Conservation (phyloP, 257 asterid genomes). For the Nicotiana noctiflora region DNA sequence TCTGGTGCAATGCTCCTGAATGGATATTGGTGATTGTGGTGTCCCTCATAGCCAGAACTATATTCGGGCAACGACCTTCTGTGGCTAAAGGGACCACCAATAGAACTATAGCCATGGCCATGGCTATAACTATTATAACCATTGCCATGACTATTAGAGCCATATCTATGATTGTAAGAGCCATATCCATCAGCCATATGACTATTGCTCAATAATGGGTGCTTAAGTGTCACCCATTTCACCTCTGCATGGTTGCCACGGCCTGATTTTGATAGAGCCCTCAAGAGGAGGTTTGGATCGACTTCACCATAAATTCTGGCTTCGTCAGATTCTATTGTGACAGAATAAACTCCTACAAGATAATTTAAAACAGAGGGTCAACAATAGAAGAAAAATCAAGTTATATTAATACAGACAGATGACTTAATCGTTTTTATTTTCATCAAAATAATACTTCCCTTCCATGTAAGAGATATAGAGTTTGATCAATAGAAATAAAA, state of each 20-base stretch:
- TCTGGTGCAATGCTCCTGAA: background rate
- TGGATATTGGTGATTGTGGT: conserved; percentile 4
- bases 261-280: conserved; percentile 29
- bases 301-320: conserved; percentile 32
- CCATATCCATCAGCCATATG: background rate
- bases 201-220: conserved; percentile 20
- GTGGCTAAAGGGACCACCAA: conserved; percentile 14
- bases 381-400: background rate
- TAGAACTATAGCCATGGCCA: background rate
- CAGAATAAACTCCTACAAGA: conserved; percentile 34
- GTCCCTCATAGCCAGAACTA: background rate
- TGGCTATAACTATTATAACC: background rate
- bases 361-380: background rate
- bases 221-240: conserved; percentile 33
- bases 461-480: too few species aligned
- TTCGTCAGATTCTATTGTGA: conserved; percentile 31
- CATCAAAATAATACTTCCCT: too few species aligned
- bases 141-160: background rate
- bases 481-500: too few species aligned
- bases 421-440: background rate
- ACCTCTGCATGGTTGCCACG: conserved; percentile 46
- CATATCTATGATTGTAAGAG: conserved; percentile 1
- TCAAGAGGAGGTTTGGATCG: conserved; percentile 39
- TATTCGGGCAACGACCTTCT: conserved; percentile 14
- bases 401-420: background rate